Evolutionary conservation across 257 asterid genomes (phyloP).

Genomic region (Leonotis leonurus): DNA sequence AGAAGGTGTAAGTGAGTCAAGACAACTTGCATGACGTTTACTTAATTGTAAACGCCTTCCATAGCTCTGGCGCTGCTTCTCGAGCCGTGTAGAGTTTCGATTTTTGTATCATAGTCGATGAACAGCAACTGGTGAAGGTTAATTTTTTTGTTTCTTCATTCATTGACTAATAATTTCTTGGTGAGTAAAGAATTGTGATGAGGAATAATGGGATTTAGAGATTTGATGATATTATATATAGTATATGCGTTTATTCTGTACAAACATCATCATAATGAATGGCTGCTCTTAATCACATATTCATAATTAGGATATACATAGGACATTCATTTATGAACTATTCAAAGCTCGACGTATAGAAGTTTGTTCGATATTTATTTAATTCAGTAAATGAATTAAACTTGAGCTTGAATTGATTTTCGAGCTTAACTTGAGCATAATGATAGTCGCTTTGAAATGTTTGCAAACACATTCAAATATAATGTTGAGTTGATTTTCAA

Average conservation of each 20-base stretch:
- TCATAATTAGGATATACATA: too few relatives aligned
- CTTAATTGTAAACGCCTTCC: not conserved
- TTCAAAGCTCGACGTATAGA: too few relatives aligned
- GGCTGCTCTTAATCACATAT: not conserved
- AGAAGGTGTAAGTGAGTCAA: slow-evolving; percentile 29
- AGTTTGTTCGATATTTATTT: too few relatives aligned
- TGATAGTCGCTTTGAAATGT: too few relatives aligned
- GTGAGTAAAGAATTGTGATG: slow-evolving; percentile 7
- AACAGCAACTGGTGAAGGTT: slow-evolving; percentile 3
- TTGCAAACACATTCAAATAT: too few relatives aligned
- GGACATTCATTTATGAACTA: too few relatives aligned
- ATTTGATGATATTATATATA: slow-evolving; percentile 12
- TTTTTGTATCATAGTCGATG: not conserved
- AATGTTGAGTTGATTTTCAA: too few relatives aligned
- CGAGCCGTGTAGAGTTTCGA: slow-evolving; percentile 11
- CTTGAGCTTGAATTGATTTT: too few relatives aligned
- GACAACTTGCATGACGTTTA: not conserved
- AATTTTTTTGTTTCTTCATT: slow-evolving; percentile 22
- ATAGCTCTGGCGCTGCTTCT: not conserved
- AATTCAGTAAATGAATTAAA: too few relatives aligned
- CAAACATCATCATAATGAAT: slow-evolving; percentile 3
- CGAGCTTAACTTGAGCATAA: too few relatives aligned
- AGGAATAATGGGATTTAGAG: not conserved
- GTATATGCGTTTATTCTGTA: slow-evolving; percentile 1
- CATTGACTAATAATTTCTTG: slow-evolving; percentile 17